Conservation (phyloP, 2,329 filamentous ascomycete species). For the Epichloe bromicola region DNA sequence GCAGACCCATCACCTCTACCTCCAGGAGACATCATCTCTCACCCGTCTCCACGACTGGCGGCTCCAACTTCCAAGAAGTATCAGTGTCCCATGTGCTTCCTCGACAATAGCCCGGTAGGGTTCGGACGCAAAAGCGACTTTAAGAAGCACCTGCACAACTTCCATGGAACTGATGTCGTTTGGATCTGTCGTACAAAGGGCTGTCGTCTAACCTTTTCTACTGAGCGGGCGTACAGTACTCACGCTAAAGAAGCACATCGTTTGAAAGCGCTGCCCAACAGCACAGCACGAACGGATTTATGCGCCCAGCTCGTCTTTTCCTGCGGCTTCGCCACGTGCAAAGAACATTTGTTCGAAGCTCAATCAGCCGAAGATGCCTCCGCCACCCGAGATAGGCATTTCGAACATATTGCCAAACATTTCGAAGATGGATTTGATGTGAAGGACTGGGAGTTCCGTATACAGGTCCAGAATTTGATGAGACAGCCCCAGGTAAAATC, state of each 20-base stretch:
- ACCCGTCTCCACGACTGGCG: conserved; percentile 24
- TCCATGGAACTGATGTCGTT: conserved; percentile 28
- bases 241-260: conserved; percentile 31
- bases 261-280: conserved; percentile 27
- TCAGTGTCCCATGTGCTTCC: conserved; percentile 32
- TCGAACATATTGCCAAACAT: conserved; percentile 34
- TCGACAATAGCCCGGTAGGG: conserved; percentile 31
- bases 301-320: conserved; percentile 32
- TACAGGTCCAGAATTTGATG: conserved; percentile 31
- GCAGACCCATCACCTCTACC: conserved; percentile 23
- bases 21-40: conserved; percentile 19
- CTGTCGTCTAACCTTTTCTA: conserved; percentile 30
- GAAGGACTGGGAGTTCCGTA: conserved; percentile 29
- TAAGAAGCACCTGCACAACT: conserved; percentile 36
- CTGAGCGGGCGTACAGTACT: conserved; percentile 30
- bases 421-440: conserved; percentile 30
- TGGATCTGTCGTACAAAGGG: conserved; percentile 30
- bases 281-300: conserved; percentile 26
- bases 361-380: conserved; percentile 22
- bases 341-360: conserved; percentile 30
- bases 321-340: conserved; percentile 29
- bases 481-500: conserved; percentile 29
- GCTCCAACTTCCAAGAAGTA: conserved; percentile 28
- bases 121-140: conserved; percentile 35
- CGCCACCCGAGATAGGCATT: conserved; percentile 28